A percentile compares a stretch with the other conserved stretches of the same genome.
Evolutionary conservation across 2,329 filamentous ascomycete species (phyloP).

Genomic region (Exophiala oligosperma): DNA sequence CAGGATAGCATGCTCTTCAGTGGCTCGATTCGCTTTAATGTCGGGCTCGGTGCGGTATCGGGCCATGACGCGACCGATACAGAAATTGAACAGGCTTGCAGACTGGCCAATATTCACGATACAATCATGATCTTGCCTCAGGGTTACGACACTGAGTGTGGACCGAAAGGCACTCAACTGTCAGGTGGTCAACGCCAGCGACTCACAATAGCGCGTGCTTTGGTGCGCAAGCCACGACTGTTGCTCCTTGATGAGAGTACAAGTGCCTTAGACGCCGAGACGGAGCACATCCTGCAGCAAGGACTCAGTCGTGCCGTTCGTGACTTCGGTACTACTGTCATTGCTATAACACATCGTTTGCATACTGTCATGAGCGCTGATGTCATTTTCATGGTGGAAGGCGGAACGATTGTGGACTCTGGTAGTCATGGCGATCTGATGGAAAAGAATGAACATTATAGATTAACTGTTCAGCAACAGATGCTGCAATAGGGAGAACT

Average conservation of each 20-base stretch:
- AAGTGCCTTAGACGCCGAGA: conserved; percentile 58
- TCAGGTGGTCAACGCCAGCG: conserved; percentile 61
- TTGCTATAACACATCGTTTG: conserved; percentile 44
- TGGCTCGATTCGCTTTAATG: conserved; percentile 85
- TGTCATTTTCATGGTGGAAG: conserved; percentile 70
- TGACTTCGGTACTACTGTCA: conserved; percentile 37
- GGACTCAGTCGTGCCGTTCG: conserved; percentile 55
- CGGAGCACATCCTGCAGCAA: conserved; percentile 49
- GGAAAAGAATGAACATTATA: conserved; percentile 69
- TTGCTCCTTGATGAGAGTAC: conserved; percentile 64
- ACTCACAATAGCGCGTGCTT: conserved; percentile 58
- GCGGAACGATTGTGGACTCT: conserved; percentile 75
- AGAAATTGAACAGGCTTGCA: conserved; percentile 73
- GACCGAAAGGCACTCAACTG: conserved; percentile 55
- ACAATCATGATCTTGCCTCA: conserved; percentile 51
- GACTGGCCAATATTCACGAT: conserved; percentile 52
- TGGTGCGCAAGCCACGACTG: conserved; percentile 55
- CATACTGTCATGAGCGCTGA: conserved; percentile 60
- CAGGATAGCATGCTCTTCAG: conserved; percentile 94
- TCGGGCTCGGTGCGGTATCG: conserved; percentile 67
- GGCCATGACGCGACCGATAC: conserved; percentile 67
- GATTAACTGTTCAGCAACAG: conserved; percentile 12
- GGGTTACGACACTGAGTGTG: conserved; percentile 55
- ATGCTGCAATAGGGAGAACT: background rate
- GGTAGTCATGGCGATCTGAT: conserved; percentile 76